Evolutionary conservation across 371 early-diverging fungal species (phyloP).

Genomic region (Lichtheimia ornata): DNA sequence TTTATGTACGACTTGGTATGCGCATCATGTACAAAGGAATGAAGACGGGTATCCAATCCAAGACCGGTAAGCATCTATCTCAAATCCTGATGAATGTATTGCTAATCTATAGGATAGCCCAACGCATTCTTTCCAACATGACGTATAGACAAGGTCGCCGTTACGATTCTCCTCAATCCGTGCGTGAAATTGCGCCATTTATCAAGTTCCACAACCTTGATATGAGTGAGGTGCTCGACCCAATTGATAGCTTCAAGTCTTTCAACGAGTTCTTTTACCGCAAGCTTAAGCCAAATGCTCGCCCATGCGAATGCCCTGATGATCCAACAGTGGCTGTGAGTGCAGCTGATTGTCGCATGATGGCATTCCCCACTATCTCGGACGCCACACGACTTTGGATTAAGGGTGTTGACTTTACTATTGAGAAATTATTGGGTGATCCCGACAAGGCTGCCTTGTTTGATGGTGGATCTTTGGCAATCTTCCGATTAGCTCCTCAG

Average conservation of each 20-base stretch:
- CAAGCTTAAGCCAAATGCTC: constrained; percentile 71
- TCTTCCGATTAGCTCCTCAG: constrained; percentile 87
- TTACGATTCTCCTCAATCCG: constrained; percentile 71
- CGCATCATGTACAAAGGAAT: constrained; percentile 73
- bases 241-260: constrained; percentile 68
- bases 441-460: constrained; percentile 56
- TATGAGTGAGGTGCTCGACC: constrained; percentile 63
- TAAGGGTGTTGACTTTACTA: constrained; percentile 79
- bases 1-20: constrained; percentile 84
- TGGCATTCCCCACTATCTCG: constrained; percentile 67
- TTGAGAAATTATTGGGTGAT: constrained; percentile 60
- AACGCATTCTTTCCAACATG: constrained; percentile 61
- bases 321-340: constrained; percentile 72
- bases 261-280: constrained; percentile 93
- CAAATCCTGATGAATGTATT: background rate
- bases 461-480: constrained; percentile 69
- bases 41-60: constrained; percentile 48
- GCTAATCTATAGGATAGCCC: constrained; percentile 25
- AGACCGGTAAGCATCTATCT: constrained; percentile 22
- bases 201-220: constrained; percentile 77
- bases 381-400: constrained; percentile 85
- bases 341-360: constrained; percentile 83
- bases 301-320: constrained; percentile 64
- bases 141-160: constrained; percentile 78
- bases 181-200: constrained; percentile 73